Percentiles rank a stretch among this genome's conserved stretches.
These are phyloP conservation scores for Cryptosporidium ryanae DNA, from an alignment of 169 alveolate species.

Conservation along the genomic window DNA sequence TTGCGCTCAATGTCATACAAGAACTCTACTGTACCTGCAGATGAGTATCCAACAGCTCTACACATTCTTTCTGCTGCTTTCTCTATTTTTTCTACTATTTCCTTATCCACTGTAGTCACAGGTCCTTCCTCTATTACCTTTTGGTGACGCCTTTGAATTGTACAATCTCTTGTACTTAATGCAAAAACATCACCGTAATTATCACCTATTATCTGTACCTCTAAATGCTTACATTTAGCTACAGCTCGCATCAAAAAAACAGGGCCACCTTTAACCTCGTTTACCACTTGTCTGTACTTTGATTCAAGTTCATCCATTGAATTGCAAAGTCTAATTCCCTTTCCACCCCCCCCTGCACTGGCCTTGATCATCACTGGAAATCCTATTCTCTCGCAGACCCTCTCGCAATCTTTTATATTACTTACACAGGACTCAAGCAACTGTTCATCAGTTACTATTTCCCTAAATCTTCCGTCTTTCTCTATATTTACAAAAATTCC, in stretches of 20 bases:
- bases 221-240: constrained; percentile 84
- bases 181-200: constrained; percentile 88
- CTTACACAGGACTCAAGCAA: constrained; percentile 76
- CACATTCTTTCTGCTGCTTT: constrained; percentile 89
- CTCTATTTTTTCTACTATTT: constrained; percentile 88
- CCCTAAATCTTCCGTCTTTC: constrained; percentile 62
- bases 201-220: constrained; percentile 92
- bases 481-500: constrained; percentile 77
- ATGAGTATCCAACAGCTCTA: constrained; percentile 83
- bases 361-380: constrained; percentile 96
- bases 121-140: constrained; percentile 94
- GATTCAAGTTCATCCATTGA: constrained; percentile 78
- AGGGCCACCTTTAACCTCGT: constrained; percentile 72
- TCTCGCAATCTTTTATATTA: constrained; percentile 85
- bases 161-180: constrained; percentile 92
- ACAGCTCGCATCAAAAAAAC: constrained; percentile 75
- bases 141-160: constrained; percentile 93
- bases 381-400: constrained; percentile 89
- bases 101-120: constrained; percentile 84
- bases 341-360: constrained; percentile 97
- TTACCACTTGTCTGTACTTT: constrained; percentile 80
- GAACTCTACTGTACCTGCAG: constrained; percentile 94
- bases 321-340: constrained; percentile 90
- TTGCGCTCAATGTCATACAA: constrained; percentile 86
- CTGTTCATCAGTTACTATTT: constrained; percentile 66